Base-by-base conservation (phyloP, 2,329 filamentous ascomycete genomes). In the Daldinia sp. region DNA sequence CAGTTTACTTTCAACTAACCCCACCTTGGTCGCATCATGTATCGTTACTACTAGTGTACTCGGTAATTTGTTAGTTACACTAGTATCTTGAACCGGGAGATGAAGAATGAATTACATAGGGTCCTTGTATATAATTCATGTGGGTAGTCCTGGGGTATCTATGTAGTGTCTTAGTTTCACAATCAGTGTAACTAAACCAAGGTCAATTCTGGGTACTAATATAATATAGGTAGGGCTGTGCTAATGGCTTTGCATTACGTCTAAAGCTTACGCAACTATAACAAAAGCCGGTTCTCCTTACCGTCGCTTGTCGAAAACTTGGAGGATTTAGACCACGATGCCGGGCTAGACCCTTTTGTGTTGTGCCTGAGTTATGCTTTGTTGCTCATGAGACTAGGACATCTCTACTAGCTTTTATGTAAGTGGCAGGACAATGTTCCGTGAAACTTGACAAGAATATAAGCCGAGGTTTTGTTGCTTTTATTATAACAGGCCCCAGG, bases 11-110 rank as follows among this genome's bases (percentile, higher is more conserved):
- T 46, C 41, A 44, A 59, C 54, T 57, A 41, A 60, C 68, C 62
- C 62, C 54, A 46, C 61, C 42, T 60, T 63, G 35, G 62, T 42
- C 13, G 41, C 58, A 55, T 67, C 58, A 55, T 64, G 33, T 28
- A 28, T 15, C n/a, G 15, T 37, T 33, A 33, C 28, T 53, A 50
- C 41, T 59, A 54, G 57, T 30, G 23, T 44, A 30, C 18, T 30
- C 18, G n/a, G 30, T 54, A 54, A 54, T 35, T 37, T 7, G n/a
- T 23, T 37, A 6, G n/a, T 23, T 23, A 54, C 51, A 54, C 33
- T 48, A 63, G 68, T 65, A 68, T 50, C 60, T 61, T 51, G 51
- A 64, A 35, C n/a, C 65, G 65, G 68, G 65, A 65, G 48, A 63
- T 68, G 44, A 39, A 18, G n/a, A 56, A 50, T 51, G 48, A 42